These are phyloP conservation scores for Aureobasidium lini DNA, from an alignment of 2,329 filamentous ascomycete species.

Conservation along the genomic window DNA sequence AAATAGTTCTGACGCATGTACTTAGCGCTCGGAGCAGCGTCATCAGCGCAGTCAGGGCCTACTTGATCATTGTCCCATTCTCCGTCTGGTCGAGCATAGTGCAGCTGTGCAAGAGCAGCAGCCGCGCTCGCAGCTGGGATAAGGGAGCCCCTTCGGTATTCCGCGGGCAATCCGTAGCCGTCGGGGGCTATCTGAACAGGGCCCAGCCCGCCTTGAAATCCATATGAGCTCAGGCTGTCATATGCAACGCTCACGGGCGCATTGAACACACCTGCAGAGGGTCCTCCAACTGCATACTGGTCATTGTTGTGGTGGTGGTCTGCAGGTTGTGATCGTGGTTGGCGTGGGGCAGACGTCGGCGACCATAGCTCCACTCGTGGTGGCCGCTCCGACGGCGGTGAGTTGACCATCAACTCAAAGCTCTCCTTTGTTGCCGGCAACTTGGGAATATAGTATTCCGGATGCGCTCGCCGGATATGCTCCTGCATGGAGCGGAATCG, in stretches of 20 bases:
- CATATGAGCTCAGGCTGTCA: conserved; percentile 27
- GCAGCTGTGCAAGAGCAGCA: conserved; percentile 77
- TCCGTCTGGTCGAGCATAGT: conserved; percentile 66
- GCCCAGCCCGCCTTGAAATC: conserved; percentile 24
- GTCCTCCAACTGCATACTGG: conserved; percentile 24
- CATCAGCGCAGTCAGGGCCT: conserved; percentile 31
- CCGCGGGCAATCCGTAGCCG: conserved; percentile 45
- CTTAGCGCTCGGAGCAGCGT: conserved; percentile 13
- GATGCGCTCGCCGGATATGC: conserved; percentile 94
- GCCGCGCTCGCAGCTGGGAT: conserved; percentile 69
- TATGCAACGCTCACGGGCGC: conserved; percentile 25
- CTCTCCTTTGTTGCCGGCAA: conserved; percentile 96
- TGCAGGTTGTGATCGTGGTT: conserved; percentile 10
- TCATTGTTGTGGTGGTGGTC: conserved; percentile 21
- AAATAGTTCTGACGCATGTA: conserved; percentile 27
- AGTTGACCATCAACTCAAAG: conserved; percentile 93
- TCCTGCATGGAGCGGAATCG: conserved; percentile 98
- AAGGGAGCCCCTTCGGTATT: conserved; percentile 56
- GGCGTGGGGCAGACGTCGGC: conserved; percentile 16
- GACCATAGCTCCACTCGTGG: conserved; percentile 26
- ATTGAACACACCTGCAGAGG: conserved; percentile 29
- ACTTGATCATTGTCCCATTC: conserved; percentile 75
- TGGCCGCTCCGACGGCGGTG: conserved; percentile 67
- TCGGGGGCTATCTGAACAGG: conserved; percentile 17
- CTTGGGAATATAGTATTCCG: conserved; percentile 95